Percentiles rank a stretch among this genome's conserved stretches.
Evolutionary conservation across 805 yeast genomes (phyloP).

Genomic region (Ogataea zsoltii): DNA sequence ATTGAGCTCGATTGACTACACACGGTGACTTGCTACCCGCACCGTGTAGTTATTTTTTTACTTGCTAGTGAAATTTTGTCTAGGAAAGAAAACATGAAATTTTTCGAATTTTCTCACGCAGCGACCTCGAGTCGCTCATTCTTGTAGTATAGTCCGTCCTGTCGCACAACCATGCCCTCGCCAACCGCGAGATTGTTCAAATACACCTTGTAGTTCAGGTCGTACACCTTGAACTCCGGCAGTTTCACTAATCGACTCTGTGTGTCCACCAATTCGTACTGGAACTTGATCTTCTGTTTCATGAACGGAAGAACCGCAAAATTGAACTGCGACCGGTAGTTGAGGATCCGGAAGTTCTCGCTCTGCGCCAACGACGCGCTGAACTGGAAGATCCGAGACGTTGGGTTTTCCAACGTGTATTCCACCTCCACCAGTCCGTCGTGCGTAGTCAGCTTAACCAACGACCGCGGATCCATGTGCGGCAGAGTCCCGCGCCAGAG

Average conservation of each 20-base stretch:
- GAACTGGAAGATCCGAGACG: slow-evolving; percentile 66
- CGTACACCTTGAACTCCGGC: slow-evolving; percentile 68
- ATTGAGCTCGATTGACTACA: slow-evolving; percentile 30
- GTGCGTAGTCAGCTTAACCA: slow-evolving; percentile 38
- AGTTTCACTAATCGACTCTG: slow-evolving; percentile 37
- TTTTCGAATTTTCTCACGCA: not conserved
- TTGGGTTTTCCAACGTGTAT: slow-evolving; percentile 73
- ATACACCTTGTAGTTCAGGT: slow-evolving; percentile 64
- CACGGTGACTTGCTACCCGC: not conserved
- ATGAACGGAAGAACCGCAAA: slow-evolving; percentile 66
- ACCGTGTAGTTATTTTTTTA: too few species aligned
- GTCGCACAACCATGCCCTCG: slow-evolving; percentile 28
- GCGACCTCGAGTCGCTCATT: not conserved
- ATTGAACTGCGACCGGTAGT: slow-evolving; percentile 32
- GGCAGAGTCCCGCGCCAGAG: slow-evolving; percentile 59
- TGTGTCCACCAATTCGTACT: slow-evolving; percentile 31
- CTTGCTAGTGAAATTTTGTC: too few species aligned
- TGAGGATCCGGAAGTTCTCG: slow-evolving; percentile 26
- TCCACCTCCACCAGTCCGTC: slow-evolving; percentile 34
- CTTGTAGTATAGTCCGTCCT: slow-evolving; percentile 29
- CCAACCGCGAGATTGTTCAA: slow-evolving; percentile 51
- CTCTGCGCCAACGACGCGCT: slow-evolving; percentile 28
- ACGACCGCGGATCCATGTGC: slow-evolving; percentile 67
- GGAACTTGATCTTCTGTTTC: slow-evolving; percentile 45
- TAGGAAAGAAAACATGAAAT: too few species aligned